These are phyloP conservation scores for Cryptococcus sp. DNA, from an alignment of 1,284 basidiomycete genomes.

Conservation along the genomic window DNA sequence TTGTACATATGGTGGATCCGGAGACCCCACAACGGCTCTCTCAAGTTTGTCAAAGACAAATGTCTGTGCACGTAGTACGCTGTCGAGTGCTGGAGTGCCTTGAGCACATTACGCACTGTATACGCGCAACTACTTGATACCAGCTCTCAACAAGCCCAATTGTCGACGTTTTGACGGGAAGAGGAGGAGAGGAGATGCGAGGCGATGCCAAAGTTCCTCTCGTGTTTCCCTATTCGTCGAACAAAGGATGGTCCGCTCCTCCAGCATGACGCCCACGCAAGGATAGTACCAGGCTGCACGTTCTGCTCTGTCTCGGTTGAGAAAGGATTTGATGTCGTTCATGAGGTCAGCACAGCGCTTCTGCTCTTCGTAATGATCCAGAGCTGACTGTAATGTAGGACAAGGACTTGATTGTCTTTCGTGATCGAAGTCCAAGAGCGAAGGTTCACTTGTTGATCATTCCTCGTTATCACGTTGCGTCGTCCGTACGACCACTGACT, in stretches of 20 bases:
- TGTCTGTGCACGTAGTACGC: no score
- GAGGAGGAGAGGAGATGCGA: no score
- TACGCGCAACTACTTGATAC: no score
- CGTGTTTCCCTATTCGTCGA: neutral
- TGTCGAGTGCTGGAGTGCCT: no score
- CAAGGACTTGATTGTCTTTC: constrained; percentile 63
- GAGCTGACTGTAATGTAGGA: constrained; percentile 48
- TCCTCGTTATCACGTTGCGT: constrained; percentile 63
- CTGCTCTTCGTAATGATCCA: neutral
- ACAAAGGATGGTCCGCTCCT: no score
- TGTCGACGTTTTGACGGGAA: no score
- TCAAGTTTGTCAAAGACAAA: no score
- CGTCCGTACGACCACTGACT: constrained; percentile 59
- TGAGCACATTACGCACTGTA: no score
- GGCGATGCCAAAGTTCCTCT: neutral
- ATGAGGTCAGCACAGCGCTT: constrained; percentile 57
- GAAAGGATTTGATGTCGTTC: constrained; percentile 64
- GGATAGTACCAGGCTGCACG: constrained; percentile 45
- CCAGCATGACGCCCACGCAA: neutral
- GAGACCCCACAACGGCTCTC: no score
- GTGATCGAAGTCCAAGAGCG: constrained; percentile 65
- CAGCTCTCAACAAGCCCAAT: no score
- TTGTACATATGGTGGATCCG: neutral
- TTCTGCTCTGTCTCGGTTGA: constrained; percentile 63
- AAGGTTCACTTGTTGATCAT: constrained; percentile 66